Evolutionary conservation across 2,329 filamentous ascomycete genomes (phyloP).

Genomic region (Epichloe uncinata): DNA sequence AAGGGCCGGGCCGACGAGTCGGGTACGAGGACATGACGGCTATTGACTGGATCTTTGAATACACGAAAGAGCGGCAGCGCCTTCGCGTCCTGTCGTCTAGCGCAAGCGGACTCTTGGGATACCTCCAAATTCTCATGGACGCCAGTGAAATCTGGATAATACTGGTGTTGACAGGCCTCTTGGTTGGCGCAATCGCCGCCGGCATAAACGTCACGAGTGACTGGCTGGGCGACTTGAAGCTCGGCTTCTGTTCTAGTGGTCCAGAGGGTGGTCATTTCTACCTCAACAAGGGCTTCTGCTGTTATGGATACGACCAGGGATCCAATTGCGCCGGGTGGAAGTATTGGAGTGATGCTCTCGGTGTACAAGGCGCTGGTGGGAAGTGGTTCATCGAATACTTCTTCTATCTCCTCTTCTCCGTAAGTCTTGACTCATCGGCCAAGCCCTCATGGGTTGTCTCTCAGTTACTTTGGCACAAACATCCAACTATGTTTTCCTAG

Average conservation of each 20-base stretch:
- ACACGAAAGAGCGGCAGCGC: constrained; percentile 87
- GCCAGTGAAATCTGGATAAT: constrained; percentile 87
- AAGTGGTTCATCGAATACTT: constrained; percentile 78
- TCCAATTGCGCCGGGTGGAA: constrained; percentile 79
- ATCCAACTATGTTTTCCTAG: constrained; percentile 25
- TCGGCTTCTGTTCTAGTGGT: constrained; percentile 67
- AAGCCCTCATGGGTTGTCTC: neutral
- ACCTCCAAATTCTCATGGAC: constrained; percentile 62
- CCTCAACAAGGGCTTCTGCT: constrained; percentile 83
- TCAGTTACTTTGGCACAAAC: neutral
- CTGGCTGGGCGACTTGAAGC: constrained; percentile 88
- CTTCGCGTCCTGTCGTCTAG: constrained; percentile 61
- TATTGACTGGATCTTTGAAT: constrained; percentile 99
- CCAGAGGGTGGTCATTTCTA: constrained; percentile 78
- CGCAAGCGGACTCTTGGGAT: constrained; percentile 57
- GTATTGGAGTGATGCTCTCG: constrained; percentile 66
- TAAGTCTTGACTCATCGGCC: constrained; percentile 27
- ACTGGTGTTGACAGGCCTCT: constrained; percentile 70
- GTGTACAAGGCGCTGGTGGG: constrained; percentile 50
- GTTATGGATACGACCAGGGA: constrained; percentile 75
- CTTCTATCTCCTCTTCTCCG: constrained; percentile 74
- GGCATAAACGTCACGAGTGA: constrained; percentile 81
- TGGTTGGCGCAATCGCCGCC: constrained; percentile 74
- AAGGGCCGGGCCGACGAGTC: constrained; percentile 77
- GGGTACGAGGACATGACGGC: constrained; percentile 94